Evolutionary conservation across 352 stramenopile genomes (phyloP).

Genomic region (Phytophthora pluvialis): DNA sequence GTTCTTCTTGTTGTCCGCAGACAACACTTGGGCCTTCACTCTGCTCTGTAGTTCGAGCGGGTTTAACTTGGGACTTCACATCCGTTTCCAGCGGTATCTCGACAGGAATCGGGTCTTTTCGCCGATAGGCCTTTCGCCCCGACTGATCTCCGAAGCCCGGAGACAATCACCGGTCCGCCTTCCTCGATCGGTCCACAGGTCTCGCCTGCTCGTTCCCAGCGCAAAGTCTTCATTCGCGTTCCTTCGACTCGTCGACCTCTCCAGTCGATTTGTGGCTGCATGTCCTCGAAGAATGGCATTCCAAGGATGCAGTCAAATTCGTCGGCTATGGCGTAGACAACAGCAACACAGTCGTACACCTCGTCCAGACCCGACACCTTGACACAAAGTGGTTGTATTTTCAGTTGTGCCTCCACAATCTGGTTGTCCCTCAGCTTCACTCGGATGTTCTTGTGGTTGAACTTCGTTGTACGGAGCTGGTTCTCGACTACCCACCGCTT

Average conservation of each 20-base stretch:
- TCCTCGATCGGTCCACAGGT: not conserved
- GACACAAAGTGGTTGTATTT: too few species aligned
- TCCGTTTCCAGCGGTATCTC: not conserved
- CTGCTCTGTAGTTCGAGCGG: not conserved
- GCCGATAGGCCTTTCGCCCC: constrained; percentile 17
- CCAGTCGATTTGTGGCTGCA: constrained; percentile 13
- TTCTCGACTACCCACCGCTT: not conserved
- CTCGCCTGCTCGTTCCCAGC: too few species aligned
- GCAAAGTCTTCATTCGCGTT: not conserved
- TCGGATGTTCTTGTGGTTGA: constrained; percentile 8
- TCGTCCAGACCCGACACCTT: too few species aligned
- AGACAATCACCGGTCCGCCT: constrained; percentile 8
- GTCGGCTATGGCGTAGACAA: too few species aligned
- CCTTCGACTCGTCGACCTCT: constrained; percentile 8
- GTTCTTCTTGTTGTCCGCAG: not conserved
- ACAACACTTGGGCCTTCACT: not conserved
- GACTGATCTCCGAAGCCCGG: constrained; percentile 10
- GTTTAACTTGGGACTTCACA: constrained; percentile 3
- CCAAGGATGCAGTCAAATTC: constrained; percentile 8
- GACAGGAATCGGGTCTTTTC: constrained; percentile 20
- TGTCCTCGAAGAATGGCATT: constrained; percentile 16
- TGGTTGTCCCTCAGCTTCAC: constrained; percentile 7
- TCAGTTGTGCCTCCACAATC: too few species aligned
- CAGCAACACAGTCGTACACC: not conserved
- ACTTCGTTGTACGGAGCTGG: not conserved